Conservation (phyloP, 495 filamentous ascomycete species). For the Opeltia flavorubescens region DNA sequence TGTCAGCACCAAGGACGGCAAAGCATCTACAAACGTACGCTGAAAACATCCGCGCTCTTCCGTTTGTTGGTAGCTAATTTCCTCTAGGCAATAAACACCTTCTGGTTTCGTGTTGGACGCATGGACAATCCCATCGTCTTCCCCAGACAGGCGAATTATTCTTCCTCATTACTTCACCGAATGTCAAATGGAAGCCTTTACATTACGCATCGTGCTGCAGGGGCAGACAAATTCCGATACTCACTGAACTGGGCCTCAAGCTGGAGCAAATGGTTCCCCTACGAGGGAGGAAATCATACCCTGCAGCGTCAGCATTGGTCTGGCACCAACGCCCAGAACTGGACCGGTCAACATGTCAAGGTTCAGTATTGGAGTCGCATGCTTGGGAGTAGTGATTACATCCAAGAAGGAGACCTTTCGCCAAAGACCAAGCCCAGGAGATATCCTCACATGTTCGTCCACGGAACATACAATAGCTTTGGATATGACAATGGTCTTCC, state of each 20-base stretch:
- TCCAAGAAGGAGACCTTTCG: constrained; percentile 41
- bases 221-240: constrained; percentile 46
- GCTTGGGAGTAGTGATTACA: constrained; percentile 41
- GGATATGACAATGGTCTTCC: constrained; percentile 46
- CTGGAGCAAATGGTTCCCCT: constrained; percentile 41
- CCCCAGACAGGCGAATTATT: constrained; percentile 41
- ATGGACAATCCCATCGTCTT: constrained; percentile 33
- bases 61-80: not conserved
- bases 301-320: constrained; percentile 29
- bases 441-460: constrained; percentile 45
- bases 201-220: constrained; percentile 40
- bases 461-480: constrained; percentile 49
- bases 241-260: constrained; percentile 37
- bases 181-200: constrained; percentile 21
- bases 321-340: constrained; percentile 39
- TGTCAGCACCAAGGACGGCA: constrained; percentile 21
- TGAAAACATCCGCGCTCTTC: not conserved
- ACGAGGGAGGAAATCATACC: constrained; percentile 27
- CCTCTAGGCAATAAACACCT: constrained; percentile 21
- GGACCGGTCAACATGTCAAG: constrained; percentile 45
- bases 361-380: constrained; percentile 50
- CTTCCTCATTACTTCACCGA: constrained; percentile 29
- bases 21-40: constrained; percentile 22
- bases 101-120: constrained; percentile 31
- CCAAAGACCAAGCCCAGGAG: constrained; percentile 25